Percentiles rank a stretch among this genome's conserved stretches.
phyloP scores from a whole-genome alignment of 768 basidiomycete species.

The Dentipellis sp. region DNA sequence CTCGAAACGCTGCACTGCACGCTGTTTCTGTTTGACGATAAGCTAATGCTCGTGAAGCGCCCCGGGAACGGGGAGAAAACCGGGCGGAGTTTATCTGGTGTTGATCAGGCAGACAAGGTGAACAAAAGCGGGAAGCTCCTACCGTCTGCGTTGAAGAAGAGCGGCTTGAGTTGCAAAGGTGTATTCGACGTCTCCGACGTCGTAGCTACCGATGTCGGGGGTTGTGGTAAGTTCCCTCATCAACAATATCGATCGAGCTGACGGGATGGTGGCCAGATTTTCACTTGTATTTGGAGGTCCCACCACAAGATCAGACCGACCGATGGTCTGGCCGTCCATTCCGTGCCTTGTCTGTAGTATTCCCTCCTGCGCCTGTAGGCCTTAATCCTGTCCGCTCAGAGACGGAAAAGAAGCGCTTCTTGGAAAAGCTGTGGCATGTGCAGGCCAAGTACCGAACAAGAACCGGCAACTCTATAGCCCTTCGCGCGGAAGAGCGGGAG shows the following conservation, averaged over 20 bases:
- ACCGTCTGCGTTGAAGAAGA: slow-evolving; percentile 62
- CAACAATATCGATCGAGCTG: background rate
- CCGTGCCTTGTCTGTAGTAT: slow-evolving; percentile 68
- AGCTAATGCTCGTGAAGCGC: slow-evolving; percentile 84
- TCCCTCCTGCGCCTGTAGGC: slow-evolving; percentile 58
- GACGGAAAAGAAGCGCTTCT: slow-evolving; percentile 68
- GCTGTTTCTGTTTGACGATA: slow-evolving; percentile 91
- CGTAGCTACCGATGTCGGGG: slow-evolving; percentile 77
- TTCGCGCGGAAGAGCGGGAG: slow-evolving; percentile 64
- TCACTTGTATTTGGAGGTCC: slow-evolving; percentile 74
- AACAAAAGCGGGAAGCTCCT: slow-evolving; percentile 46
- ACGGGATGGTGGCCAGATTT: slow-evolving; percentile 44
- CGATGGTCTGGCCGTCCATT: slow-evolving; percentile 85
- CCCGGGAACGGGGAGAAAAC: slow-evolving; percentile 68
- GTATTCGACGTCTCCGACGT: slow-evolving; percentile 80
- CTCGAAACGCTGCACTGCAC: slow-evolving; percentile 65
- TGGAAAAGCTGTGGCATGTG: slow-evolving; percentile 83
- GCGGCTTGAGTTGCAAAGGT: slow-evolving; percentile 75
- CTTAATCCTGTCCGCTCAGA: slow-evolving; percentile 57
- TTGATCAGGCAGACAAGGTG: slow-evolving; percentile 73
- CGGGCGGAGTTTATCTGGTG: slow-evolving; percentile 60
- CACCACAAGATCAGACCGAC: slow-evolving; percentile 75
- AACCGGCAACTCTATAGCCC: slow-evolving; percentile 61
- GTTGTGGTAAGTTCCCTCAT: slow-evolving; percentile 49
- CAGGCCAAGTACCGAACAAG: slow-evolving; percentile 76